Conservation (phyloP, 164 flowering plant genomes). For the Vitis labrusca region DNA sequence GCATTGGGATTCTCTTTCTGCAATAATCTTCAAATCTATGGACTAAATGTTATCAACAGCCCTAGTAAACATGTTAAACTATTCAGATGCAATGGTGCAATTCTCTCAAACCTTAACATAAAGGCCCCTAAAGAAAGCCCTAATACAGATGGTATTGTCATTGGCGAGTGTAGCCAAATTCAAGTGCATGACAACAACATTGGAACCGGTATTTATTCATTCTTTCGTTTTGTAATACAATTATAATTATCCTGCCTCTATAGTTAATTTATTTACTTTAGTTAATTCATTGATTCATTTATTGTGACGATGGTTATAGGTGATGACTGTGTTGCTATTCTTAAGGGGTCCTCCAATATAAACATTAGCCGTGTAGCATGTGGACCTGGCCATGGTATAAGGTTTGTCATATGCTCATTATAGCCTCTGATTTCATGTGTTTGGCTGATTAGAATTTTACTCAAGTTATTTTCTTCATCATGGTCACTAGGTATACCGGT, state of each 20-base stretch:
- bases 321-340: conserved; percentile 53
- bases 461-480: too few species aligned
- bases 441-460: too few species aligned
- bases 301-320: conserved; percentile 18
- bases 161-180: conserved; percentile 1
- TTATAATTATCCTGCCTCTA: too few species aligned
- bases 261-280: too few species aligned
- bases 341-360: conserved; percentile 22
- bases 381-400: conserved; percentile 62
- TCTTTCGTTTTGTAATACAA: too few species aligned
- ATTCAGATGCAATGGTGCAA: background rate
- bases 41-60: conserved; percentile 9
- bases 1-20: conserved; percentile 14
- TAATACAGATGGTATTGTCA: conserved; percentile 40
- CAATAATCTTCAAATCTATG: conserved; percentile 11
- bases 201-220: conserved; percentile 13
- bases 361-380: conserved; percentile 31
- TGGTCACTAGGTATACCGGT: too few species aligned
- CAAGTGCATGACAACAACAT: background rate
- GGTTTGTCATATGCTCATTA: conserved; percentile 20
- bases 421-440: too few species aligned
- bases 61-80: conserved; percentile 19
- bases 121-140: conserved; percentile 30
- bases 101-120: conserved; percentile 16
- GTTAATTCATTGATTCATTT: too few species aligned